These are phyloP conservation scores for Globisporangium paroecandrum DNA, from an alignment of 352 stramenopile species.

Conservation along the genomic window DNA sequence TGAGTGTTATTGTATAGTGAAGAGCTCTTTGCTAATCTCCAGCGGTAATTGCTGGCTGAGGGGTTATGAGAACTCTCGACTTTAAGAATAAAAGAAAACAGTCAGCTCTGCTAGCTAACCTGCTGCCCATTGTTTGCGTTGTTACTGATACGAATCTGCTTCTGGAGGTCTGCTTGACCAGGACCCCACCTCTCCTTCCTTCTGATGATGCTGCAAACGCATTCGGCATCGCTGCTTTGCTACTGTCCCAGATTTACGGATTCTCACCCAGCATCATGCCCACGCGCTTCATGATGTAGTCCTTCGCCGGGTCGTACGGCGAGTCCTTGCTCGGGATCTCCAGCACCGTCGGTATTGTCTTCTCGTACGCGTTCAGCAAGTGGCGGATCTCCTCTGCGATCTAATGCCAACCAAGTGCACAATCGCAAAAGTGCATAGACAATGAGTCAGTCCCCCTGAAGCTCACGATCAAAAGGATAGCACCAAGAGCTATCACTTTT, in stretches of 20 bases:
- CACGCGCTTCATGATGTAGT: slow-evolving; percentile 99
- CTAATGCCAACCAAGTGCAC: slow-evolving; percentile 23
- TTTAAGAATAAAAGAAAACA: not conserved
- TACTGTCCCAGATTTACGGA: slow-evolving; percentile 4
- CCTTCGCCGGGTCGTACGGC: slow-evolving; percentile 96
- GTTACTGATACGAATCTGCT: not conserved
- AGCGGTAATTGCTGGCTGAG: not conserved
- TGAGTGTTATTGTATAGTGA: not conserved
- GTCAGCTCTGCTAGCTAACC: not conserved
- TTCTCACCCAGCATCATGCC: slow-evolving; percentile 89
- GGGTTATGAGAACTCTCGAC: not conserved
- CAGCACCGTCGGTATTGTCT: slow-evolving; percentile 98
- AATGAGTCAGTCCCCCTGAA: not conserved
- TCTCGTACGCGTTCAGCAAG: slow-evolving; percentile 96
- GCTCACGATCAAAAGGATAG: not conserved
- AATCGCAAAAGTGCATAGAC: not conserved
- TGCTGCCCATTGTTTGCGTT: not conserved
- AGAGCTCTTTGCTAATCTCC: not conserved
- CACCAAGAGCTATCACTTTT: slow-evolving; percentile 1
- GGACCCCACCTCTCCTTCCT: not conserved
- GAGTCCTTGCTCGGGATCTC: slow-evolving; percentile 97
- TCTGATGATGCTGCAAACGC: not conserved
- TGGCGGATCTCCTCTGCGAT: slow-evolving; percentile 98
- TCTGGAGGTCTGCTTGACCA: not conserved
- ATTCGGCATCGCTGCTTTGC: not conserved